Percentiles rank a stretch among this genome's conserved stretches.
Evolutionary conservation across 805 yeast species (phyloP).

Genomic region (Grigorovia humatica): DNA sequence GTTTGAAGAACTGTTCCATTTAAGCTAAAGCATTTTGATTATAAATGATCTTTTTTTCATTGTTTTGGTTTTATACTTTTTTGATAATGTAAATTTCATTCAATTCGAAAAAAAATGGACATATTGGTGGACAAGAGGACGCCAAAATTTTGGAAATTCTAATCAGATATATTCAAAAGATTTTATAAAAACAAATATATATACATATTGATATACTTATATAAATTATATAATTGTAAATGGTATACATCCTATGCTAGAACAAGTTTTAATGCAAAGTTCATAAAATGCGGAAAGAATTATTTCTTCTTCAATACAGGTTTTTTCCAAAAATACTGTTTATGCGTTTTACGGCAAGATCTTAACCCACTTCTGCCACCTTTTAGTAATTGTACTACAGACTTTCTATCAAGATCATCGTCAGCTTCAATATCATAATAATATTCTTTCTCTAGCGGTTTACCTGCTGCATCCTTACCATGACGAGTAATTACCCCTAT

Average conservation of each 20-base stretch:
- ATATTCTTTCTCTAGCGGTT: slow-evolving; percentile 86
- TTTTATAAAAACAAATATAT: too few species aligned
- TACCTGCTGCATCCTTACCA: slow-evolving; percentile 96
- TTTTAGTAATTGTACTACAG: slow-evolving; percentile 61
- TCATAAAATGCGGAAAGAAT: too few species aligned
- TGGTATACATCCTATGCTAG: not conserved
- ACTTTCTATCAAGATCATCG: slow-evolving; percentile 55
- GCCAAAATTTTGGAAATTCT: too few species aligned
- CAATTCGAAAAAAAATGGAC: too few species aligned
- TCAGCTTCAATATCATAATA: slow-evolving; percentile 84
- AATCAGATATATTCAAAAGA: too few species aligned
- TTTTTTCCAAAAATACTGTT: slow-evolving; percentile 50
- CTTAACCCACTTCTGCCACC: slow-evolving; percentile 73
- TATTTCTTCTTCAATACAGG: slow-evolving; percentile 23
- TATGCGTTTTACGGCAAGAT: slow-evolving; percentile 86
- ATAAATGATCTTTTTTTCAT: too few species aligned
- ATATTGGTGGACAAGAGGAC: too few species aligned
- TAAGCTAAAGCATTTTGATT: not conserved
- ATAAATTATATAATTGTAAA: too few species aligned
- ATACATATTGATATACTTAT: too few species aligned
- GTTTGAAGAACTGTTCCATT: slow-evolving; percentile 17
- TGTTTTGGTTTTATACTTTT: too few species aligned
- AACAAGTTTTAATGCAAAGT: not conserved
- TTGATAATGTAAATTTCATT: too few species aligned
- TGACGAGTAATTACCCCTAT: slow-evolving; percentile 82